phyloP scores from a whole-genome alignment of 2,329 filamentous ascomycete genomes.

The Remersonia thermophila region DNA sequence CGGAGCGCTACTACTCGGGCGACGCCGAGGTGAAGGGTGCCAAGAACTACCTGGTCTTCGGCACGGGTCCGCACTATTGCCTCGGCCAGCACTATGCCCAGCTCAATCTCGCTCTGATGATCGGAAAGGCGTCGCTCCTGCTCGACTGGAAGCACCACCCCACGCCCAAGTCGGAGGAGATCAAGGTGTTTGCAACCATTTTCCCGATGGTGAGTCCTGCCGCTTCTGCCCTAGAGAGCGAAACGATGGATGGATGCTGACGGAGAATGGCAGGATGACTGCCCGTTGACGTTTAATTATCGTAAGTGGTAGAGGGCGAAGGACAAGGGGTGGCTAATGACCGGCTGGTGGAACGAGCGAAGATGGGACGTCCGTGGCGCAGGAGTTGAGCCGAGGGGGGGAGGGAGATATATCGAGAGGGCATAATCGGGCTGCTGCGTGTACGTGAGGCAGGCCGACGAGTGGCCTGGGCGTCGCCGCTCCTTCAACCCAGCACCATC shows the following conservation, averaged over 20 bases:
- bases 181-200: conserved; percentile 96
- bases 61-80: conserved; percentile 92
- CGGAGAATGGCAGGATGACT: conserved; percentile 53
- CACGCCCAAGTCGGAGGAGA: conserved; percentile 77
- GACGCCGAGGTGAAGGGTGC: conserved; percentile 72
- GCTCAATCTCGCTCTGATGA: conserved; percentile 75
- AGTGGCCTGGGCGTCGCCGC: no score
- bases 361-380: no score
- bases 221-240: neutral
- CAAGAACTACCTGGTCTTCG: conserved; percentile 97
- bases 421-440: no score
- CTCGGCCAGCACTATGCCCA: conserved; percentile 86
- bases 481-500: no score
- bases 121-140: conserved; percentile 78
- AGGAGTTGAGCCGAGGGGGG: no score
- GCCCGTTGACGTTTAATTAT: conserved; percentile 59
- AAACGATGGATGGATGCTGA: conserved; percentile 7
- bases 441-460: no score
- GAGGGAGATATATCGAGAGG: no score
- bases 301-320: conserved; percentile 31
- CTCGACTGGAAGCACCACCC: conserved; percentile 85
- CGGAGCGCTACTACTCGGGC: conserved; percentile 81
- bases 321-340: neutral
- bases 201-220: conserved; percentile 70
- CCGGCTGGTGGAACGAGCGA: no score